Evolutionary conservation across 768 basidiomycete genomes (phyloP), one percentile per base, ranked within the genome.

Genomic region (Mycena floridula): DNA sequence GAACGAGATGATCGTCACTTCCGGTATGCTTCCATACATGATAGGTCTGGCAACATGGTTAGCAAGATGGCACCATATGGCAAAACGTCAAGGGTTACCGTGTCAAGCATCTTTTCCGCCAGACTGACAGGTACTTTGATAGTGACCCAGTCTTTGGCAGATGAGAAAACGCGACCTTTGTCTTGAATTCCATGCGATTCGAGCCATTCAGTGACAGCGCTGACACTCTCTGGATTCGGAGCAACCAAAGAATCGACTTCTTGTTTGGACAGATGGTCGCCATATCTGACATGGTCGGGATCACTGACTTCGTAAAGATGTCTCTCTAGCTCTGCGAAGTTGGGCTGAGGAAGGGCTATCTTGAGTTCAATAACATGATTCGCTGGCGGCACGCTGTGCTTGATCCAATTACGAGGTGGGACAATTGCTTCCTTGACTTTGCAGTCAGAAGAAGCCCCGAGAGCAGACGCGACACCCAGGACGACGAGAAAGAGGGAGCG

Each of bases 41-140:
- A 53, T 85, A 89, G 52, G 73, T 77, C 32, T 35, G 18, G 3
- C 15, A 18, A 13, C 3, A 18, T 18, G 18, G 32, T 35, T 35
- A 35, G n/a, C n/a, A n/a, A n/a, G n/a, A 35, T 35, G 13, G 7
- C 13, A 13, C 13, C 18, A 35, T 18, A 4, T 35, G 32, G 32
- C 18, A 13, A 4, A 18, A 15, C 15, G 13, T 35, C 13, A 15
- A 3, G 13, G 18, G 15, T 35, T 18, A 35, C 32, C 81, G 86
- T 82, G 54, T 77, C 65, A n/a, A 89, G 70, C 76, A 89, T 81
- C 51, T 75, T 63, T 59, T 89, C 85, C 0, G 79, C 85, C 22
- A 79, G 50, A 25, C 63, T 53, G 38, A 89, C 69, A 0, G 83
- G 74, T 7, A 85, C 62, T 12, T 61, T 75, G 35, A 85, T 57